phyloP scores from a whole-genome alignment of 2,329 filamentous ascomycete species.

The Colletotrichum destructivum region DNA sequence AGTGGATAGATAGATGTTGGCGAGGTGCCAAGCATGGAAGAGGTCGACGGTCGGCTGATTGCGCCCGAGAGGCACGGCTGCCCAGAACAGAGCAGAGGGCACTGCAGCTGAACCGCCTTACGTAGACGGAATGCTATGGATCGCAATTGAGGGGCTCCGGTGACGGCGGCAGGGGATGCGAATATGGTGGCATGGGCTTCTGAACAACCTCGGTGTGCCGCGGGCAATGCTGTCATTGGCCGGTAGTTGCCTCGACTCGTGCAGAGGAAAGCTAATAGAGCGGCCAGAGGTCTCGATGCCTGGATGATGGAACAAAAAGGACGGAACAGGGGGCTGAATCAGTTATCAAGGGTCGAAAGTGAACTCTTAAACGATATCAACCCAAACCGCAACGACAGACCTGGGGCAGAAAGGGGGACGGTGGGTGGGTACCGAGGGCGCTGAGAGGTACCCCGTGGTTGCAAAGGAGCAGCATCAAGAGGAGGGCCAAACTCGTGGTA shows the following conservation, averaged over 20 bases:
- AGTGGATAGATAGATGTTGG: conserved; percentile 1
- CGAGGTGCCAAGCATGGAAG: conserved; percentile 21
- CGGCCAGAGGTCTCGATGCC: conserved; percentile 1
- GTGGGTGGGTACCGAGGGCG: background rate
- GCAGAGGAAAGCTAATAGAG: background rate
- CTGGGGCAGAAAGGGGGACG: background rate
- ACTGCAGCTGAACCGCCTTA: conserved; percentile 24
- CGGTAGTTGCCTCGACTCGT: background rate
- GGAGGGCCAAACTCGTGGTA: background rate
- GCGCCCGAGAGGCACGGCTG: conserved; percentile 22
- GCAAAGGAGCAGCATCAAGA: background rate
- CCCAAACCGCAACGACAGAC: background rate
- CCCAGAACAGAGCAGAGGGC: conserved; percentile 22
- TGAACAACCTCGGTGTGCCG: background rate
- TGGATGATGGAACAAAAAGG: conserved; percentile 1
- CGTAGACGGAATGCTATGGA: conserved; percentile 24
- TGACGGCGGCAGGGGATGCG: conserved; percentile 17
- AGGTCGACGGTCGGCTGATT: conserved; percentile 27
- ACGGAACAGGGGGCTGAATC: background rate
- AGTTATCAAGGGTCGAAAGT: background rate
- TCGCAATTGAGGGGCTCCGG: conserved; percentile 31
- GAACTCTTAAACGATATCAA: background rate
- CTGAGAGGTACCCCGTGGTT: background rate
- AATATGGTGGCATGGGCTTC: conserved; percentile 18
- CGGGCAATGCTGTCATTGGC: conserved; percentile 9